Evolutionary conservation across 805 yeast species (phyloP).

Genomic region (Yamadazyma akitaensis): DNA sequence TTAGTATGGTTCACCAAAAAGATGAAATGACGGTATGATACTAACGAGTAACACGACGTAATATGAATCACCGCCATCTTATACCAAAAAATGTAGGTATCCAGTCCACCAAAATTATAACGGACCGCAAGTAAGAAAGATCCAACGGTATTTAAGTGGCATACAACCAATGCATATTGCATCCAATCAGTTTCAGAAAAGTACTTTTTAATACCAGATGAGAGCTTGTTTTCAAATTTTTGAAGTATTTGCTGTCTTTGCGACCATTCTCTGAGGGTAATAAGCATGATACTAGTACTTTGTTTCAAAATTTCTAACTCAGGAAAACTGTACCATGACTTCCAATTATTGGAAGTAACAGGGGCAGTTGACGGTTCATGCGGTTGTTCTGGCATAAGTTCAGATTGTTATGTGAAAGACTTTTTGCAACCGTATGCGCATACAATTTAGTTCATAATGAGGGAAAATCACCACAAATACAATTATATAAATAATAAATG

Average conservation of each 20-base stretch:
- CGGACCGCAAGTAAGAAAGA: not conserved
- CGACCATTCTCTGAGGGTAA: not conserved
- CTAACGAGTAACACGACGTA: conserved; percentile 18
- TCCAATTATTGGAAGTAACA: not conserved
- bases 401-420: not conserved
- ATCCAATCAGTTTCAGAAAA: conserved; percentile 1
- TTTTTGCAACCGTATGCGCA: not conserved
- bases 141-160: conserved; percentile 9
- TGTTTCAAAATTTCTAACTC: not conserved
- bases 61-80: conserved; percentile 9
- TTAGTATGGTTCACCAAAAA: conserved; percentile 13
- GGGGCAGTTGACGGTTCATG: not conserved
- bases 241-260: not conserved
- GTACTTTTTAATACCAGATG: not conserved
- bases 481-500: too few species aligned
- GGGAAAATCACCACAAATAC: not conserved
- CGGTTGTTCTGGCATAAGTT: not conserved
- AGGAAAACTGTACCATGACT: not conserved
- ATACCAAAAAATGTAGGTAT: conserved; percentile 7
- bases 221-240: not conserved
- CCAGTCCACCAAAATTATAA: not conserved
- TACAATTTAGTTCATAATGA: too few species aligned
- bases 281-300: not conserved
- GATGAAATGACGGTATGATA: conserved; percentile 10
- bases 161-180: conserved; percentile 11